Conservation (phyloP, 352 stramenopile species). For the Globisporangium perplexum region DNA sequence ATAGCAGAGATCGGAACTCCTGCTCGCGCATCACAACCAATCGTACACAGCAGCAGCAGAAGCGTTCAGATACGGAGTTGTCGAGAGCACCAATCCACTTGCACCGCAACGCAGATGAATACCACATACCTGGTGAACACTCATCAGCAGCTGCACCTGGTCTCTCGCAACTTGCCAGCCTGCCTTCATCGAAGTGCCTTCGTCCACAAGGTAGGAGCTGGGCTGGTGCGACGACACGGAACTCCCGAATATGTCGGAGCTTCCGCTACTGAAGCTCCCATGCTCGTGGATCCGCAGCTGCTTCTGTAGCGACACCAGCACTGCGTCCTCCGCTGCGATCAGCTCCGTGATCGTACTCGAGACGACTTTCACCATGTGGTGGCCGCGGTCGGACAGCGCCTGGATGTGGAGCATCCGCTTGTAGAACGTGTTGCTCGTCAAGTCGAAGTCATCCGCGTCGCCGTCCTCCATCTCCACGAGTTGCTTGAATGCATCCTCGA, state of each 20-base stretch:
- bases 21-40: conserved; percentile 10
- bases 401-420: conserved; percentile 65
- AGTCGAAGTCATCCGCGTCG: conserved; percentile 38
- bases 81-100: too few relatives aligned
- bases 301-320: conserved; percentile 45
- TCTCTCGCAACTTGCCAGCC: conserved; percentile 57
- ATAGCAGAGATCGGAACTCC: conserved; percentile 73
- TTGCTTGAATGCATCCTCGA: conserved; percentile 65
- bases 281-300: conserved; percentile 49
- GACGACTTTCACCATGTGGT: conserved; percentile 51
- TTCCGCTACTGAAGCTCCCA: conserved; percentile 10
- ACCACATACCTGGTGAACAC: conserved; percentile 47
- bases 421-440: conserved; percentile 57
- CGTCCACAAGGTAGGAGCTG: conserved; percentile 20
- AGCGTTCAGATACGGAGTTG: background rate
- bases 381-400: conserved; percentile 55
- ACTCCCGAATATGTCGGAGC: conserved; percentile 36
- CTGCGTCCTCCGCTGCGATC: conserved; percentile 49
- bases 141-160: conserved; percentile 49
- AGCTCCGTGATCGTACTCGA: conserved; percentile 47
- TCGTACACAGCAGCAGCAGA: background rate
- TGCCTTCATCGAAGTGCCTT: conserved; percentile 46
- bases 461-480: conserved; percentile 37
- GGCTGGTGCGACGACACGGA: conserved; percentile 16
- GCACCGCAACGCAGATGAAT: background rate